Percentiles rank a stretch among this genome's conserved stretches.
phyloP scores from a whole-genome alignment of 305 asterid species.

The Rubia peregrina region DNA sequence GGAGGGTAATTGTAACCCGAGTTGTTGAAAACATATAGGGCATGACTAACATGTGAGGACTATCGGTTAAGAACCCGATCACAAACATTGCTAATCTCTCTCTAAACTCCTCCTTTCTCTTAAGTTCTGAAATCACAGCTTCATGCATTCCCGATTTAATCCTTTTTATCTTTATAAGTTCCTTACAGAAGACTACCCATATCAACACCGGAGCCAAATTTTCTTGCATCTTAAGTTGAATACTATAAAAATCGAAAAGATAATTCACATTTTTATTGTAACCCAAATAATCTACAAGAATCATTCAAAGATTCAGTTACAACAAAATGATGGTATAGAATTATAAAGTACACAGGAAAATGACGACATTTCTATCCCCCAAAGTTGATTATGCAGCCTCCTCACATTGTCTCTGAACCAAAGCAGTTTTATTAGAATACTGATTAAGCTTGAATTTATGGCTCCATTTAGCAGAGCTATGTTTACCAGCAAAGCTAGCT shows the following conservation, averaged over 20 bases:
- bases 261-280: neutral
- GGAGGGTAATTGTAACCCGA: no score
- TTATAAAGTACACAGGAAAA: neutral
- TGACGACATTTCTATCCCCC: neutral
- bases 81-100: no score
- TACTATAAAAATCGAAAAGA: neutral
- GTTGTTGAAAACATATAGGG: no score
- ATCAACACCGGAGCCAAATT: neutral
- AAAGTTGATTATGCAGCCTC: neutral
- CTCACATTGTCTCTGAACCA: neutral
- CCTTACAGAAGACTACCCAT: neutral
- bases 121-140: no score
- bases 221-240: neutral
- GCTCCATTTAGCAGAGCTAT: no score
- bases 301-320: neutral
- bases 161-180: no score
- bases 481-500: no score
- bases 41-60: no score
- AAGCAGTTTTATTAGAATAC: neutral
- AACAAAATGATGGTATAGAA: neutral
- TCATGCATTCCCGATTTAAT: no score
- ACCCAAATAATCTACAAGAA: neutral
- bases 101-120: no score
- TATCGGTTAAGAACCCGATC: no score
- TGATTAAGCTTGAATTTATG: neutral